A percentile compares a stretch with the other conserved stretches of the same genome.
Evolutionary conservation across 2,329 filamentous ascomycete genomes (phyloP).

Genomic region (Verticillium nubilum): DNA sequence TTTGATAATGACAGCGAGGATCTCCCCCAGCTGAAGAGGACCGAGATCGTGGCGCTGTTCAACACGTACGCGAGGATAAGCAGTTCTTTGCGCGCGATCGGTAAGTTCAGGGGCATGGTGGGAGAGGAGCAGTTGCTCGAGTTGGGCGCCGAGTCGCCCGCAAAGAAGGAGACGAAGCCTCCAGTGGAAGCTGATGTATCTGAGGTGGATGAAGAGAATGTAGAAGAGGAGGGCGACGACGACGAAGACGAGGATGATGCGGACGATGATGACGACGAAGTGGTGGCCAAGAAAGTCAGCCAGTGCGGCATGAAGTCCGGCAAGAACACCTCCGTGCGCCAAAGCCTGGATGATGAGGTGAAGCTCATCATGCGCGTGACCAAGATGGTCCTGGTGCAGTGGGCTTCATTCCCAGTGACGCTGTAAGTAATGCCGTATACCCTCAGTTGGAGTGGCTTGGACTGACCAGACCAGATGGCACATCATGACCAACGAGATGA

Average conservation of each 20-base stretch:
- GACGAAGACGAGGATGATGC: slow-evolving; percentile 30
- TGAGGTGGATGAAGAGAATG: not conserved
- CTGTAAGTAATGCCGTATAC: slow-evolving; percentile 52
- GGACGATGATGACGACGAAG: slow-evolving; percentile 19
- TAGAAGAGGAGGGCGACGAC: slow-evolving; percentile 25
- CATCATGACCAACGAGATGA: slow-evolving; percentile 37
- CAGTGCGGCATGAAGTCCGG: not conserved
- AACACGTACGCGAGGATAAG: slow-evolving; percentile 90
- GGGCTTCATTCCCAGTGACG: slow-evolving; percentile 61
- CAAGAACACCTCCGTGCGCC: not conserved
- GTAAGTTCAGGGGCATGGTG: slow-evolving; percentile 60
- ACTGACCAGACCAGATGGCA: slow-evolving; percentile 26
- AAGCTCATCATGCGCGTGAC: slow-evolving; percentile 55
- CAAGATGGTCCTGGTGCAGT: slow-evolving; percentile 63
- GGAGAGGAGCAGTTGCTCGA: slow-evolving; percentile 17
- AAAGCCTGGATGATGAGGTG: slow-evolving; percentile 56
- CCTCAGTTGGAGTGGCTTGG: not conserved
- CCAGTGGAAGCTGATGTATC: not conserved
- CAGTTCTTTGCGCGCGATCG: slow-evolving; percentile 70
- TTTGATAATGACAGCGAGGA: slow-evolving; percentile 65
- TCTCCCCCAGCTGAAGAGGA: slow-evolving; percentile 71
- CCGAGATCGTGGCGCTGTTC: slow-evolving; percentile 88
- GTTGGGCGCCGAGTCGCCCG: not conserved
- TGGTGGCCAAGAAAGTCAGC: slow-evolving; percentile 45
- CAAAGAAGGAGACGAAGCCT: not conserved